Conservation (phyloP, 140 eudicot species). For the Ambrosia hybrid region DNA sequence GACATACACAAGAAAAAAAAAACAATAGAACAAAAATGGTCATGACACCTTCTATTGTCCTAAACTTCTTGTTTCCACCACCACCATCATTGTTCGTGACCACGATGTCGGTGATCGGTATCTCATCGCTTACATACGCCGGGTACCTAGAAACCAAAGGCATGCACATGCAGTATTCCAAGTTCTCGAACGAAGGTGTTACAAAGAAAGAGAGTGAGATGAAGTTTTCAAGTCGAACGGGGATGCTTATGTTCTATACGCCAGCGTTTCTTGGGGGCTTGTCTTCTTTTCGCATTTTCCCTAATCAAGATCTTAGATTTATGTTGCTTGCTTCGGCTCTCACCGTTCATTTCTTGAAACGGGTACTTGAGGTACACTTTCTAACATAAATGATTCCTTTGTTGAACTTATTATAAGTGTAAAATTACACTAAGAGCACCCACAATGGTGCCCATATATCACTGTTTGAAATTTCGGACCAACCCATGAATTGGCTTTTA, state of each 20-base stretch:
- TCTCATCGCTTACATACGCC: slow-evolving; percentile 32
- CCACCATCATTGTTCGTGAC: slow-evolving; percentile 51
- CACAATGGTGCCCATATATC: no score
- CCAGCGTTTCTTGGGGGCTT: slow-evolving; percentile 55
- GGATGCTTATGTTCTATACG: slow-evolving; percentile 53
- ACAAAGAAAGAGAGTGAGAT: slow-evolving; percentile 8
- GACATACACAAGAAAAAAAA: not conserved
- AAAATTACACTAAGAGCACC: no score
- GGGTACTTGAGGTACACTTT: slow-evolving; percentile 59
- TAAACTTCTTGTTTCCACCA: slow-evolving; percentile 52
- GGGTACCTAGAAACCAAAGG: slow-evolving; percentile 60
- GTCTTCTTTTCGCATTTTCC: slow-evolving; percentile 40
- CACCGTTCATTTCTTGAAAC: slow-evolving; percentile 63
- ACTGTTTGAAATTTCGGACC: no score
- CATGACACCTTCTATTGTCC: slow-evolving; percentile 23
- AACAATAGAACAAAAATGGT: slow-evolving; percentile 13
- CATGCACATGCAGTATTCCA: slow-evolving; percentile 65
- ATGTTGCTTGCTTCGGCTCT: slow-evolving; percentile 49
- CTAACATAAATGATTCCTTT: not conserved
- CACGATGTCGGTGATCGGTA: slow-evolving; percentile 50
- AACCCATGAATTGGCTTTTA: no score
- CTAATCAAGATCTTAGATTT: slow-evolving; percentile 41
- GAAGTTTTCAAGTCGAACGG: slow-evolving; percentile 41
- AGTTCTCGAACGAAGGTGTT: slow-evolving; percentile 39
- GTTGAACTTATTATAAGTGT: not conserved